phyloP scores from a whole-genome alignment of 345 rosid genomes.

The Erodium maritimum region DNA sequence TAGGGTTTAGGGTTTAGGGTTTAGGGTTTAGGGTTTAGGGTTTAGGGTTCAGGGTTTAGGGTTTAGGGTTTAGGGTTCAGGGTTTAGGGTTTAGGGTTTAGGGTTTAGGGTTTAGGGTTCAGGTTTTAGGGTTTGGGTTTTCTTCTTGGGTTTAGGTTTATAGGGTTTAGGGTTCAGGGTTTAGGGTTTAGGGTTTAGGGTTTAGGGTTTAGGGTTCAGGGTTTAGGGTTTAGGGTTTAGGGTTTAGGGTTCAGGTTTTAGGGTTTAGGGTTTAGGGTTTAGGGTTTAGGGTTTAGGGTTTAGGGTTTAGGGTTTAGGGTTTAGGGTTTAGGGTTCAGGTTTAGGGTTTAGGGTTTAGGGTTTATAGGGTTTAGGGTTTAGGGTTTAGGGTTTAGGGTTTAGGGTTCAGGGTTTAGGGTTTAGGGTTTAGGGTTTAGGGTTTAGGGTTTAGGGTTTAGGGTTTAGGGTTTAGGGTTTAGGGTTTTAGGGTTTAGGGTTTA shows the following conservation, averaged over 20 bases:
- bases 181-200: slow-evolving; percentile 5
- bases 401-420: slow-evolving; percentile 4
- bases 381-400: slow-evolving; percentile 4
- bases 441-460: slow-evolving; percentile 4
- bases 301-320: not conserved
- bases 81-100: slow-evolving; percentile 9
- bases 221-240: slow-evolving; percentile 9
- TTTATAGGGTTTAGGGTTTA: slow-evolving; percentile 1
- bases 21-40: slow-evolving; percentile 1
- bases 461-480: slow-evolving; percentile 1
- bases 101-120: slow-evolving; percentile 5
- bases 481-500: too few species aligned
- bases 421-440: slow-evolving; percentile 3
- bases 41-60: not conserved
- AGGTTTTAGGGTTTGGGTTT: not conserved
- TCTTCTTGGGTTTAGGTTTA: too few species aligned
- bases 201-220: slow-evolving; percentile 7
- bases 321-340: not conserved
- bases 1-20: not conserved
- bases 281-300: not conserved
- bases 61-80: slow-evolving; percentile 8
- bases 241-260: slow-evolving; percentile 4
- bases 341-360: slow-evolving; percentile 4
- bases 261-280: not conserved
- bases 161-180: not conserved